Evolutionary conservation across 1,284 basidiomycete genomes (phyloP).

Genomic region (Apiotrichum akiyoshidainum): DNA sequence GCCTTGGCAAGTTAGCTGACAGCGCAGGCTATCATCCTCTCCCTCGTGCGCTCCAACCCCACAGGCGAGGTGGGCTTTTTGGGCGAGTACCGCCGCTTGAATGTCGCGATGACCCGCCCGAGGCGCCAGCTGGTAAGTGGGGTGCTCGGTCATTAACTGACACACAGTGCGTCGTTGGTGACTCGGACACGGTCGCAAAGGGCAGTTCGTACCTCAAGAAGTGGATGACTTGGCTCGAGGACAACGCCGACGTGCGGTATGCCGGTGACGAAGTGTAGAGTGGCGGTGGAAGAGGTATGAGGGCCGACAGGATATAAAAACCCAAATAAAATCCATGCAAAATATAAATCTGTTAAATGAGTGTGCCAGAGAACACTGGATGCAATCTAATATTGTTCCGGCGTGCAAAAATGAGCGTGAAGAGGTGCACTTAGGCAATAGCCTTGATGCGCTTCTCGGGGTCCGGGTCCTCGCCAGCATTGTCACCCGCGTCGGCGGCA

Average conservation of each 20-base stretch:
- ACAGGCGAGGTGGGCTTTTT: constrained; percentile 87
- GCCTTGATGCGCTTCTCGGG: not conserved
- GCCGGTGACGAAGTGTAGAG: constrained; percentile 55
- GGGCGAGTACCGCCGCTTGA: constrained; percentile 81
- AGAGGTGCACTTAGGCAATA: not conserved
- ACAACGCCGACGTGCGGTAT: constrained; percentile 81
- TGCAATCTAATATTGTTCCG: too few relatives aligned
- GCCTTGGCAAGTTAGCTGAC: not conserved
- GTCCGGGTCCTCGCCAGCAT: not conserved
- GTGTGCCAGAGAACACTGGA: too few relatives aligned
- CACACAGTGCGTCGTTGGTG: constrained; percentile 79
- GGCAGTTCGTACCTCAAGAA: constrained; percentile 76
- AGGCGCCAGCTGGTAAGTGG: constrained; percentile 73
- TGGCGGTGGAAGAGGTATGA: not conserved
- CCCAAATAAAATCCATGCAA: not conserved
- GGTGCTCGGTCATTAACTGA: not conserved
- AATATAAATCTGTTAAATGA: too few relatives aligned
- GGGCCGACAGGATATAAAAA: not conserved
- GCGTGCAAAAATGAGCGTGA: too few relatives aligned
- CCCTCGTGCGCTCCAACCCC: constrained; percentile 77
- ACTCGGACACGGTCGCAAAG: constrained; percentile 79
- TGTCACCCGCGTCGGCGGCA: constrained; percentile 35
- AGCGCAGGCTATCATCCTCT: constrained; percentile 73
- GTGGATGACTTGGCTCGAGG: constrained; percentile 88
- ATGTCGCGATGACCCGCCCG: constrained; percentile 93